Percentiles rank a stretch among this genome's conserved stretches.
These are phyloP conservation scores for Ustulina deusta DNA, from an alignment of 2,329 filamentous ascomycete genomes.

Conservation along the genomic window DNA sequence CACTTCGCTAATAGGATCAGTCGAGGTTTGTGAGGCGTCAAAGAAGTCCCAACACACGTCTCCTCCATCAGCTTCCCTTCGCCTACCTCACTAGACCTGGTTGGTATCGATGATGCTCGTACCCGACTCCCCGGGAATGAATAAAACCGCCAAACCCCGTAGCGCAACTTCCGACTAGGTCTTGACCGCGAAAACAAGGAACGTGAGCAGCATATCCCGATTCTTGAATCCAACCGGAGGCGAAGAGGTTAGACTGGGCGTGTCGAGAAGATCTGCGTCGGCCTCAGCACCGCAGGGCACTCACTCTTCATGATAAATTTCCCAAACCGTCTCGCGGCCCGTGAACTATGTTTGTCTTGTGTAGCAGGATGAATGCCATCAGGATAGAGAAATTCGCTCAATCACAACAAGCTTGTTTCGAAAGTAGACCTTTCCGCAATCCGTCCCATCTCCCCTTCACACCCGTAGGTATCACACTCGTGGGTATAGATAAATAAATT, in stretches of 20 bases:
- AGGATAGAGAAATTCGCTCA: not conserved
- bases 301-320: not conserved
- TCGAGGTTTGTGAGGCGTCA: not conserved
- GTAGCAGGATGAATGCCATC: not conserved
- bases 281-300: too few relatives aligned
- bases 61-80: not conserved
- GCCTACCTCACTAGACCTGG: not conserved
- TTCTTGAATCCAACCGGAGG: not conserved
- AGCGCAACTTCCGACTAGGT: not conserved
- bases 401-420: conserved; percentile 14
- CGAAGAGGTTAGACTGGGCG: not conserved
- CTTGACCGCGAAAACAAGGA: not conserved
- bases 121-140: not conserved
- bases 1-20: not conserved
- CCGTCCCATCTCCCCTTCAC: too few relatives aligned
- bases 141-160: not conserved
- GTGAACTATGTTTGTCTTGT: not conserved
- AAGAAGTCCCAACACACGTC: too few relatives aligned
- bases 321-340: not conserved
- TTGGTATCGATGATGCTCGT: too few relatives aligned
- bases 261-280: too few relatives aligned
- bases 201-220: not conserved
- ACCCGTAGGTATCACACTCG: too few relatives aligned
- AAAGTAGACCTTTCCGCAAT: not conserved
- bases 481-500: not conserved